These are phyloP conservation scores for Rhazya stricta DNA, from an alignment of 257 asterid genomes.

Conservation along the genomic window DNA sequence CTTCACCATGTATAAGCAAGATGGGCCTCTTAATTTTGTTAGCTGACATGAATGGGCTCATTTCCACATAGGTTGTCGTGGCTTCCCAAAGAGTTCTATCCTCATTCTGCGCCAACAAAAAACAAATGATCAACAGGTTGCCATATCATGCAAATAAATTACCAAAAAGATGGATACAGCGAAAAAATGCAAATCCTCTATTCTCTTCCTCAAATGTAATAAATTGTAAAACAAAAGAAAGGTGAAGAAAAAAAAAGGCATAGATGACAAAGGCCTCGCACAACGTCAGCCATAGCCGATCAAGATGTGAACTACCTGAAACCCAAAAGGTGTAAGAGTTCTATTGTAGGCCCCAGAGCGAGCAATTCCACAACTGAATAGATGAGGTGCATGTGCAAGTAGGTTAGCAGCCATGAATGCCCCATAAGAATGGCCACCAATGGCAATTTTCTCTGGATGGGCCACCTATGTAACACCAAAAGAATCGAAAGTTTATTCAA, in stretches of 20 bases:
- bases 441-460: slow-evolving; percentile 79
- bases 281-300: not conserved
- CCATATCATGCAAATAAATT: not conserved
- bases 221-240: not conserved
- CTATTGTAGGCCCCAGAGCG: slow-evolving; percentile 98
- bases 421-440: slow-evolving; percentile 98
- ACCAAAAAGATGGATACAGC: not conserved
- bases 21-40: slow-evolving; percentile 94
- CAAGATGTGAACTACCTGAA: slow-evolving; percentile 58
- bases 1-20: slow-evolving; percentile 95
- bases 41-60: slow-evolving; percentile 96
- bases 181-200: no score
- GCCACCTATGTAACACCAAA: slow-evolving; percentile 65
- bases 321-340: slow-evolving; percentile 99
- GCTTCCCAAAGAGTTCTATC: slow-evolving; percentile 99
- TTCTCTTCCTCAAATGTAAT: not conserved
- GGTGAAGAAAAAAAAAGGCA: not conserved
- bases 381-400: slow-evolving; percentile 97
- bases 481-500: slow-evolving; percentile 7
- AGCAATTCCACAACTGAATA: slow-evolving; percentile 90
- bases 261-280: not conserved
- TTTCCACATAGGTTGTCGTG: slow-evolving; percentile 62
- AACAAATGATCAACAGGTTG: not conserved
- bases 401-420: slow-evolving; percentile 99
- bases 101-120: slow-evolving; percentile 54